Conservation (phyloP, 2,329 filamentous ascomycete species). For the Monilinia fructicola region DNA sequence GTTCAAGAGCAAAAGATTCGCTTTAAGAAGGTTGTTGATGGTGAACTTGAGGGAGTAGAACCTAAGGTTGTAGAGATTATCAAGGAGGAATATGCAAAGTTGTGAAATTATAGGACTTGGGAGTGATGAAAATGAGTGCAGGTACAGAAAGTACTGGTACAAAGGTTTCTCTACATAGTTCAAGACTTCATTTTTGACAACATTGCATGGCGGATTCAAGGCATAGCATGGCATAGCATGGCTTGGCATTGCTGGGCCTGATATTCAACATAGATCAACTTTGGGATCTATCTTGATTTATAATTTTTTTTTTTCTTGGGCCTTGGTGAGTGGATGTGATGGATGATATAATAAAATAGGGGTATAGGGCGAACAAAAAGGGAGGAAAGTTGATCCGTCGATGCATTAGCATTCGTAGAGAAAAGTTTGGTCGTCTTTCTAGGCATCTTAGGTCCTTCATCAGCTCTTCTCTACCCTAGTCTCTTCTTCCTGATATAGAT, state of each 20-base stretch:
- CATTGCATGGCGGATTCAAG: background rate
- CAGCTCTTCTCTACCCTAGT: too few relatives aligned
- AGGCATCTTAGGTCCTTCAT: too few relatives aligned
- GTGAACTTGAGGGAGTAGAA: conserved; percentile 58
- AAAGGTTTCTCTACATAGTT: conserved; percentile 10
- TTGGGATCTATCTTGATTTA: too few relatives aligned
- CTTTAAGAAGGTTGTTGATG: conserved; percentile 63
- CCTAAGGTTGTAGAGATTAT: conserved; percentile 68
- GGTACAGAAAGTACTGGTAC: background rate
- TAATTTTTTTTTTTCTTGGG: too few relatives aligned
- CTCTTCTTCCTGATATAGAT: too few relatives aligned
- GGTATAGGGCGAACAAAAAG: too few relatives aligned
- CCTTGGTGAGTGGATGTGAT: too few relatives aligned
- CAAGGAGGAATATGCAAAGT: conserved; percentile 60
- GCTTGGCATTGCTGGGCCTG: background rate
- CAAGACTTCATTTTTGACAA: background rate
- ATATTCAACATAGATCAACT: background rate
- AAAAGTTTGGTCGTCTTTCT: too few relatives aligned
- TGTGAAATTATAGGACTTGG: background rate
- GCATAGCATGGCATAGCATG: background rate
- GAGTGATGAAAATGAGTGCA: background rate
- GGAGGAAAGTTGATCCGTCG: too few relatives aligned
- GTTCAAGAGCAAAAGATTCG: conserved; percentile 73
- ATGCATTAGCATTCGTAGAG: too few relatives aligned
- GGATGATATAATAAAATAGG: background rate